phyloP scores from a whole-genome alignment of 306 rosid genomes.

The Bauhinia variegata region DNA sequence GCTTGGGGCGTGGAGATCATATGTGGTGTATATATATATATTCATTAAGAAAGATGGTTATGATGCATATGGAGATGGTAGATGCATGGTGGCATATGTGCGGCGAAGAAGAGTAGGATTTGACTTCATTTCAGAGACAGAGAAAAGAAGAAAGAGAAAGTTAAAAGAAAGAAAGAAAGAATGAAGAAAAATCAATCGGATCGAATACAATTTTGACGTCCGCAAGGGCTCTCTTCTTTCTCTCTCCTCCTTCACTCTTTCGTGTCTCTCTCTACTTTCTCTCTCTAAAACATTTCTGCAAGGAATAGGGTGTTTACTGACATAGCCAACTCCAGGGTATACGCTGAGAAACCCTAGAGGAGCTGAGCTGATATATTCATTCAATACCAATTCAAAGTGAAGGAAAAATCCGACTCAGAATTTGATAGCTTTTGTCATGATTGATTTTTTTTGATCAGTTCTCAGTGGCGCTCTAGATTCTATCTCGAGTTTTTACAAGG shows the following conservation, averaged over 20 bases:
- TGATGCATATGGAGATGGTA: conserved; percentile 25
- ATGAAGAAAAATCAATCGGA: conserved; percentile 77
- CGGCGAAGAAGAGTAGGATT: conserved; percentile 51
- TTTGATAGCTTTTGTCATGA: conserved; percentile 33
- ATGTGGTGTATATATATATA: no score
- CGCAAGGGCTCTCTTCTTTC: conserved; percentile 59
- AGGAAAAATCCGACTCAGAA: conserved; percentile 5
- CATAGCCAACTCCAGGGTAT: neutral
- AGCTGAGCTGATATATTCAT: conserved; percentile 1
- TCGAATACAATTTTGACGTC: conserved; percentile 95
- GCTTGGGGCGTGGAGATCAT: neutral
- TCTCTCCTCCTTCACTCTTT: conserved; percentile 18
- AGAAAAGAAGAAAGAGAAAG: conserved; percentile 35
- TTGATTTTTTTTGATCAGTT: conserved; percentile 37
- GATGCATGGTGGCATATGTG: conserved; percentile 9
- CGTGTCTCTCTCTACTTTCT: conserved; percentile 51
- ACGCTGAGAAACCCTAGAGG: conserved; percentile 62
- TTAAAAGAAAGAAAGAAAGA: conserved; percentile 38
- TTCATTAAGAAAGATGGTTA: neutral
- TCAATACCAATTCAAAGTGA: conserved; percentile 30
- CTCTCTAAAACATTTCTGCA: conserved; percentile 60
- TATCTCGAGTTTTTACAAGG: conserved; percentile 7
- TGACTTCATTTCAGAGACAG: conserved; percentile 62
- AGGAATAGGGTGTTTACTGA: conserved; percentile 45
- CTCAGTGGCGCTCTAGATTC: conserved; percentile 7